Base-by-base conservation (phyloP, 2,329 filamentous ascomycete genomes). In the Thermochaetoides dissita region DNA sequence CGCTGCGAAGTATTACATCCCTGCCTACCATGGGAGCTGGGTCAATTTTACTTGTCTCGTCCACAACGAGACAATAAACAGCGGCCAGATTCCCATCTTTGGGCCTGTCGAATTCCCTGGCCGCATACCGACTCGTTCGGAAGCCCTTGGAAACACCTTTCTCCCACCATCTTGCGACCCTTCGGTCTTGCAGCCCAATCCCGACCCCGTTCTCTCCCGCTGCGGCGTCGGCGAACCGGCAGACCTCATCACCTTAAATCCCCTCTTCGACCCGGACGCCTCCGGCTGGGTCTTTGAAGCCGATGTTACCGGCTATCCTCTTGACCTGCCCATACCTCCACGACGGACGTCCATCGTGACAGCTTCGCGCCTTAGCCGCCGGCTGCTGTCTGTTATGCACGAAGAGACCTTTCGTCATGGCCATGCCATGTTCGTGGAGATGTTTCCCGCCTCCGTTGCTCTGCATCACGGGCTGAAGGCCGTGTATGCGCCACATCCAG, bases 391-490 rank as follows among this genome's bases (percentile, higher is more conserved):
- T 37, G 75, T 75, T 6, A 87, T 88, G 80, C 83, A 88, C 59
- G 72, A 82, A 50, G 81, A 86, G 54, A 81, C 78, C 37, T 78
- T 68, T 59, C 68, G 71, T 29, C 67, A 74, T 51, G 76, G 75
- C 48, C 82, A 79, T 59, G 78, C 68, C 59, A 86, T 80, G 79
- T 87, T 84, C 57, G 75, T 73, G 28, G 83, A 88, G 59, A 88
- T 88, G 83, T 86, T 81, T 62, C 81, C 81, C 2, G 71, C 79
- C 0, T 74, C 71, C 1, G 71, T 77, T 55, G 80, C 81, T 0
- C 65, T 88, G 6, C 82, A 86, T 51, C 82, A 84, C 54, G 82
- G 83, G 1, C 67, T 85, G 53, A 88, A 88, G 61, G 83, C 81
- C 17, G 79, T 84, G 0, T 84, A 80, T 53, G 84, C 81, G 0